A percentile compares a stretch with the other conserved stretches of the same genome.
phyloP scores from a whole-genome alignment of 179 eudicot genomes.

The Beta macrorhiza region DNA sequence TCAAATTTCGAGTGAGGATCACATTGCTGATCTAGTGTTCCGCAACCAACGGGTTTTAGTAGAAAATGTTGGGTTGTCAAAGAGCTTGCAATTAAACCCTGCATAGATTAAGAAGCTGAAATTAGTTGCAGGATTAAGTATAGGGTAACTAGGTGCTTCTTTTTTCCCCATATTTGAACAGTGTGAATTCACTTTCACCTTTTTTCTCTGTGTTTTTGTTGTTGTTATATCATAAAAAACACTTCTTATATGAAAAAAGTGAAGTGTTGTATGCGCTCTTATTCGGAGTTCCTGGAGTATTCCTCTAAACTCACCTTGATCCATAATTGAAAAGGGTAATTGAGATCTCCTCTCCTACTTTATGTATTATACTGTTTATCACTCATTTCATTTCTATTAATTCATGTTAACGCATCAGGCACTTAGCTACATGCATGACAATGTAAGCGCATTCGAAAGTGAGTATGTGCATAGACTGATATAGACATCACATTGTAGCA shows the following conservation, averaged over 20 bases:
- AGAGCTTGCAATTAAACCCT: constrained; percentile 49
- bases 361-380: background rate
- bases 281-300: background rate
- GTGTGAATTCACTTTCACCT: too few relatives aligned
- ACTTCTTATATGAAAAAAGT: too few relatives aligned
- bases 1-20: constrained; percentile 42
- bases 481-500: background rate
- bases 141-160: too few relatives aligned
- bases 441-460: too few relatives aligned
- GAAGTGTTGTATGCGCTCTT: too few relatives aligned
- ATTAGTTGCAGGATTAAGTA: background rate
- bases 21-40: constrained; percentile 45
- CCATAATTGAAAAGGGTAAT: background rate
- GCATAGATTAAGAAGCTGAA: constrained; percentile 2
- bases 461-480: background rate
- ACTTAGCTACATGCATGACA: too few relatives aligned
- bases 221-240: too few relatives aligned
- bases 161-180: too few relatives aligned
- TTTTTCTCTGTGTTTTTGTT: too few relatives aligned
- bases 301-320: background rate
- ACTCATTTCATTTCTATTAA: background rate
- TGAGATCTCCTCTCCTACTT: background rate
- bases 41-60: constrained; percentile 47
- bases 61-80: constrained; percentile 40
- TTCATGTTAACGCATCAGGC: too few relatives aligned